Evolutionary conservation across 192 early-diverging fungal genomes (phyloP), one percentile per base, ranked within the genome.

Genomic region (Kickxella alabastrina): DNA sequence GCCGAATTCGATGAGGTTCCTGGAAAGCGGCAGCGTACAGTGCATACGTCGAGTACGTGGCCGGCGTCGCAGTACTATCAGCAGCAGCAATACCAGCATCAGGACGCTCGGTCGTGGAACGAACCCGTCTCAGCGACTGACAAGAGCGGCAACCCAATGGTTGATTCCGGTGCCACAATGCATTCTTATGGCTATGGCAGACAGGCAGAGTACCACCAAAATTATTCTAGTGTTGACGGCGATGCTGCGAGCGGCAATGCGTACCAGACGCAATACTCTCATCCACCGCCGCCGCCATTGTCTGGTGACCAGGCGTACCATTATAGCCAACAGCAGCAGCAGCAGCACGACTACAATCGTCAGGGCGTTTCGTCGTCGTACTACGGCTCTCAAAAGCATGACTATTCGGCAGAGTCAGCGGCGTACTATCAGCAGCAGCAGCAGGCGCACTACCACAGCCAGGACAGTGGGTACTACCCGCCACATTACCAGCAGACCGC

Each of bases 21-120:
- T 32, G 6, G 31, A 23, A 75, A 75, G 55, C 55, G 71, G 10
- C 71, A 75, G 49, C 55, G 71, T 28, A 28, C 64, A 47, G 45
- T 54, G 31, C 64, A 54, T 37, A 46, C 52, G n/a, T 51, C 65
- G 4, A 42, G 47, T n/a, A 47, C 49, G 24, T 63, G 59, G 71
- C 27, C 59, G 17, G 26, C 35, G 1, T 22, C 50, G 9, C 29
- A 24, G 23, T 28, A 40, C 6, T 38, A 50, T 17, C 55, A 32
- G 0, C 43, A 52, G 7, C 39, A 52, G 21, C 24, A 36, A 4
- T 7, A 12, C 6, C 43, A 43, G 28, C 44, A 41, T 42, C 59
- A 54, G 25, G n/a, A n/a, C n/a, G n/a, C n/a, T n/a, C n/a, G n/a
- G n/a, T n/a, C n/a, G n/a, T n/a, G n/a, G n/a, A n/a, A 48, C 48